phyloP scores from a whole-genome alignment of 2,329 filamentous ascomycete species.

The Ilyonectria robusta region DNA sequence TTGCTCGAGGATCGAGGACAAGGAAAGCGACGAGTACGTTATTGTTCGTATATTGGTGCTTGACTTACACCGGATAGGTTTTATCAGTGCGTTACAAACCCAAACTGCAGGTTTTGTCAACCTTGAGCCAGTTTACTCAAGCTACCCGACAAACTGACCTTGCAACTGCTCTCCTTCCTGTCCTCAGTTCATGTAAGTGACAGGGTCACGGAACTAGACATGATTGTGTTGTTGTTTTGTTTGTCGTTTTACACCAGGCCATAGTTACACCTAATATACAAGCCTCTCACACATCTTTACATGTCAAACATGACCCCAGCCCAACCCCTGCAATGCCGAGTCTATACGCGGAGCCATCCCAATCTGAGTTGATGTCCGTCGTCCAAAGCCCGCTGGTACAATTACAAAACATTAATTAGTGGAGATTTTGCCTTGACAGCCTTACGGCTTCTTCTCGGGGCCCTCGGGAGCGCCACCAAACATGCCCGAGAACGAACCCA shows the following conservation, averaged over 20 bases:
- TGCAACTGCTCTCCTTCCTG: too few relatives aligned
- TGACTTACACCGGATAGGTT: constrained; percentile 43
- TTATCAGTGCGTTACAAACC: constrained; percentile 54
- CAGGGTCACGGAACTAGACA: too few relatives aligned
- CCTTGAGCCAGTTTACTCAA: neutral
- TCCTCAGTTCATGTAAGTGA: too few relatives aligned
- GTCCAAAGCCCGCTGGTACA: constrained; percentile 32
- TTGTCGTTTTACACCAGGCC: constrained; percentile 25
- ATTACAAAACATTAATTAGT: constrained; percentile 51
- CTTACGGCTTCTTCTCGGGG: constrained; percentile 46
- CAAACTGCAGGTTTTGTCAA: constrained; percentile 44
- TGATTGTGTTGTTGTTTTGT: constrained; percentile 8
- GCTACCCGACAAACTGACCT: too few relatives aligned
- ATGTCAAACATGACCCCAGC: constrained; percentile 24
- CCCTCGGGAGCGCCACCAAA: constrained; percentile 41
- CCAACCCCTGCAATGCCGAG: constrained; percentile 35
- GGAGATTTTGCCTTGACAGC: constrained; percentile 43
- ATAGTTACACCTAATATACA: constrained; percentile 37
- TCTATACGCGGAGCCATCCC: constrained; percentile 36
- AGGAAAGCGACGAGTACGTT: constrained; percentile 44
- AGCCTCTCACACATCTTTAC: constrained; percentile 19
- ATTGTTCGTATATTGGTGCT: neutral
- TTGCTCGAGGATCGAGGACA: constrained; percentile 46
- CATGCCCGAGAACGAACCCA: constrained; percentile 73
- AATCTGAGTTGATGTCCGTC: constrained; percentile 25